Evolutionary conservation across 2,329 filamentous ascomycete species (phyloP).

Genomic region (Bimuria novae-zelandiae): DNA sequence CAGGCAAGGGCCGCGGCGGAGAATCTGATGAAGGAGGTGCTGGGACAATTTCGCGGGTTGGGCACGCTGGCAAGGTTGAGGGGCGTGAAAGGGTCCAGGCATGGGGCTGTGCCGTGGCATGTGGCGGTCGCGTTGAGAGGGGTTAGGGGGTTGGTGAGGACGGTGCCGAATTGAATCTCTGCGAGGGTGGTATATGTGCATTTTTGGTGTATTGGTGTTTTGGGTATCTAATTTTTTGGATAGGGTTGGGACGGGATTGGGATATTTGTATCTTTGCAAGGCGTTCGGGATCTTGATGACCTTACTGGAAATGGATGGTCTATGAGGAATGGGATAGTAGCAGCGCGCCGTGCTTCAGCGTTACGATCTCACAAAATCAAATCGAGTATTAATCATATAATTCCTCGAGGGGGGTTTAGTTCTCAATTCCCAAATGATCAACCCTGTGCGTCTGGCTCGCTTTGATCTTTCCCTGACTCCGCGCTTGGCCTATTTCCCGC

Average conservation of each 20-base stretch:
- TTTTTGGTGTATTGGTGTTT: not conserved
- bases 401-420: constrained; percentile 8
- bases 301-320: not conserved
- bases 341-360: no score
- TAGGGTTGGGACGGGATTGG: not conserved
- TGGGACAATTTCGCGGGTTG: constrained; percentile 70
- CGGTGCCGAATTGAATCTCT: not conserved
- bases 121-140: constrained; percentile 72
- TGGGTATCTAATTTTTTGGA: not conserved
- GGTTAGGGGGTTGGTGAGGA: constrained; percentile 59
- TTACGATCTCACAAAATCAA: no score
- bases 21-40: constrained; percentile 69
- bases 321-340: no score
- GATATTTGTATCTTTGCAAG: not conserved
- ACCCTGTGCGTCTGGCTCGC: constrained; percentile 23
- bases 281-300: not conserved
- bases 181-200: not conserved
- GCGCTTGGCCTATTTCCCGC: constrained; percentile 19
- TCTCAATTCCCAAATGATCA: constrained; percentile 45
- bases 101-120: constrained; percentile 75
- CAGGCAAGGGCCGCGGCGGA: constrained; percentile 54
- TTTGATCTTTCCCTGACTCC: constrained; percentile 12
- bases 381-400: no score
- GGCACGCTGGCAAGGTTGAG: constrained; percentile 71
- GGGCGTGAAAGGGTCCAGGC: constrained; percentile 61